Evolutionary conservation across 1,284 basidiomycete genomes (phyloP), one percentile per base, ranked within the genome.

Genomic region (Termitomyces sp.): DNA sequence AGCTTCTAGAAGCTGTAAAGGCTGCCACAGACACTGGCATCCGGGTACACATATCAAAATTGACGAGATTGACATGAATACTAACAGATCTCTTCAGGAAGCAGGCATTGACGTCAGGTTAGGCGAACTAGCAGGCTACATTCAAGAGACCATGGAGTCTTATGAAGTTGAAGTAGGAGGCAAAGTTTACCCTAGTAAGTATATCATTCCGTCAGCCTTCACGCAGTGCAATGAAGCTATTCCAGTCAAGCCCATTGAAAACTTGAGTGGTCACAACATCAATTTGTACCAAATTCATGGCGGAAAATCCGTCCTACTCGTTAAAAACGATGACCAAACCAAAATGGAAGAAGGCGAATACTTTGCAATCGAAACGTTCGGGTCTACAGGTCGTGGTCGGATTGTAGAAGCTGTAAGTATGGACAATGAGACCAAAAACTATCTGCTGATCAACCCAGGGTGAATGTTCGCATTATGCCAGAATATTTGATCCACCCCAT

Each of bases 301-400:
- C 21, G 81, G 81, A 19, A 99, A 99, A 73, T 92, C 89, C 0
- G 88, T 99, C 0, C 81, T 92, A 43, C 84, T 98, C 54, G 92
- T 98, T 42, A 92, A 90, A 71, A 93, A 91, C 58, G 81, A 86
- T 53, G 92, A 96, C 69, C 82, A 86, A 65, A 93, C 90, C 19
- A 97, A 93, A 75, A 99, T 99, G 97, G 97, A 99, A 69, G 97
- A 99, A 72, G 96, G 94, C 36, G 97, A 99, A 68, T 97, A 98
- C 71, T 99, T 94, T 69, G 97, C 97, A 13, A 98, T 99, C 60
- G 97, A 99, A 73, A 99, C 97, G 0, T 99, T 99, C 71, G 97
- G 97, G 21, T 92, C 90, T 24, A 99, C 96, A 0, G 97, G 97
- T n/a, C 80, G 90, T 41, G 97, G 96, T 3, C 81, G 86, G 44